phyloP scores from a whole-genome alignment of 192 early-diverging fungal species.

The Coemansia furcata region DNA sequence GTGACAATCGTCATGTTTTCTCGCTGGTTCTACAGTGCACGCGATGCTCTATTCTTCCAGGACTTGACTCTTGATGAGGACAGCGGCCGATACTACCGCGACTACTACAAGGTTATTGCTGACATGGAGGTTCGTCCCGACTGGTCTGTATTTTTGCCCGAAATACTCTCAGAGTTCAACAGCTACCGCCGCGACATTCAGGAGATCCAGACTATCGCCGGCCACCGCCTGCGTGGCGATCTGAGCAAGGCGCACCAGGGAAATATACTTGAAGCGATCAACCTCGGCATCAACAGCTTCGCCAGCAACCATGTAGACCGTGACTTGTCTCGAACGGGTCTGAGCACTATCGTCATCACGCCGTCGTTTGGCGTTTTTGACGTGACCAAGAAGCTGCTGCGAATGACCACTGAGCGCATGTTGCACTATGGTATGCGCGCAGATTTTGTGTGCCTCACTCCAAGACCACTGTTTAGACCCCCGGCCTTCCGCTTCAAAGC shows the following conservation, averaged over 20 bases:
- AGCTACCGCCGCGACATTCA: constrained; percentile 48
- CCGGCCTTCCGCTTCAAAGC: constrained; percentile 84
- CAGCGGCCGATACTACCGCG: constrained; percentile 70
- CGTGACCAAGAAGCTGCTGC: constrained; percentile 75
- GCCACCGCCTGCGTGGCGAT: constrained; percentile 62
- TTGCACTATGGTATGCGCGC: constrained; percentile 85
- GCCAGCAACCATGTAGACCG: constrained; percentile 92
- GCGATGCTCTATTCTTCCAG: constrained; percentile 44
- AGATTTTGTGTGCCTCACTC: constrained; percentile 89
- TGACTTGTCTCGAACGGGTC: constrained; percentile 87
- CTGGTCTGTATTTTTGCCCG: constrained; percentile 61
- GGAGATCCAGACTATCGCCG: constrained; percentile 32
- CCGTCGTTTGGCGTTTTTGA: constrained; percentile 89
- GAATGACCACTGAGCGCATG: constrained; percentile 96
- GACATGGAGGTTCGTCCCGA: constrained; percentile 74
- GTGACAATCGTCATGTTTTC: constrained; percentile 95
- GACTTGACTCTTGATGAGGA: constrained; percentile 54
- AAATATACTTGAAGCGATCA: constrained; percentile 94
- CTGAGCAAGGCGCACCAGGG: constrained; percentile 87
- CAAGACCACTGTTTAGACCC: constrained; percentile 81
- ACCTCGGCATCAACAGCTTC: constrained; percentile 93
- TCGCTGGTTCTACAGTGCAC: constrained; percentile 73
- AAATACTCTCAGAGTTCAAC: constrained; percentile 44
- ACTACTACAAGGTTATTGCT: constrained; percentile 93
- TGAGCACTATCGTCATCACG: constrained; percentile 85